These are phyloP conservation scores for Candida taoyuanica DNA, from an alignment of 805 yeast species.

Conservation along the genomic window DNA sequence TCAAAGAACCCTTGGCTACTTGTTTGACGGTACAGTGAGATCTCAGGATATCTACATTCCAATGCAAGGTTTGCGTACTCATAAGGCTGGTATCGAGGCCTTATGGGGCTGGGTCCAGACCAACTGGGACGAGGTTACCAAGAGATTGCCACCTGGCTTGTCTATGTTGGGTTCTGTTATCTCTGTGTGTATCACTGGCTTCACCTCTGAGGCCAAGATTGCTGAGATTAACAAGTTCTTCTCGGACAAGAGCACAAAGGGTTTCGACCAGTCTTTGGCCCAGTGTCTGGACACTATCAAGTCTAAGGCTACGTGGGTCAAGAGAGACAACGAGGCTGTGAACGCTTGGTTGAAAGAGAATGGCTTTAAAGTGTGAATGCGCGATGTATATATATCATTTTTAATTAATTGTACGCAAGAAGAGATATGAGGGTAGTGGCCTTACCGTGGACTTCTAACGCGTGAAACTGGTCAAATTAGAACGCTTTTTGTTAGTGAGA, in stretches of 20 bases:
- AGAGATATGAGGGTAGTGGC: too few species aligned
- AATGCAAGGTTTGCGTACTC: constrained; percentile 64
- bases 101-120: constrained; percentile 68
- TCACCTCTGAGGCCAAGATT: constrained; percentile 50
- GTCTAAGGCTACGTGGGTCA: constrained; percentile 53
- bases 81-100: constrained; percentile 59
- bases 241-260: constrained; percentile 50
- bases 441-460: background rate
- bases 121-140: constrained; percentile 68
- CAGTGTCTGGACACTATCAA: constrained; percentile 59
- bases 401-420: too few species aligned
- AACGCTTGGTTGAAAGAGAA: constrained; percentile 43
- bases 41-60: constrained; percentile 78
- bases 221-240: constrained; percentile 49
- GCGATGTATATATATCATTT: too few species aligned
- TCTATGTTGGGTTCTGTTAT: constrained; percentile 78
- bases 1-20: constrained; percentile 49
- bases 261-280: constrained; percentile 60
- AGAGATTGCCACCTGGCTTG: constrained; percentile 73
- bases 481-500: too few species aligned
- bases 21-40: constrained; percentile 55
- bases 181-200: constrained; percentile 53
- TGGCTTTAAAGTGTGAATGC: constrained; percentile 17
- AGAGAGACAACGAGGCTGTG: constrained; percentile 48
- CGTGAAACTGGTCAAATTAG: background rate